Evolutionary conservation across 1,139 yeast species (phyloP).

Genomic region (Wickerhamiella pararugosa): DNA sequence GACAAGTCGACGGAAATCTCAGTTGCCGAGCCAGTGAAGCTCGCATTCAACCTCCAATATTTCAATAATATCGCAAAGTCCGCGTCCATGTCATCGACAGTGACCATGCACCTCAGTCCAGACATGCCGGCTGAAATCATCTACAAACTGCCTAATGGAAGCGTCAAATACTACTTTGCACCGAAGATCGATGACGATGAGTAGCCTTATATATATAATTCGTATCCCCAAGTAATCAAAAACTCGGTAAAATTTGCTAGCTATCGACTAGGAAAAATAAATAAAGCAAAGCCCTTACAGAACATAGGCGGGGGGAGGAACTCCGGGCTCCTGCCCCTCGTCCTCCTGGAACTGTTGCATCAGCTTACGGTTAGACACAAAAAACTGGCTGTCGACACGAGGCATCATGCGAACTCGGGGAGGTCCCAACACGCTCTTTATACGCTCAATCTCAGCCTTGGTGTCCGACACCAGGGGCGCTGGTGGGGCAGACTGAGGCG

Average conservation of each 20-base stretch:
- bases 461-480: slow-evolving; percentile 1
- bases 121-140: slow-evolving; percentile 92
- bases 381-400: not conserved
- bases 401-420: not conserved
- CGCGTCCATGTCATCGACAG: slow-evolving; percentile 56
- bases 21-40: slow-evolving; percentile 73
- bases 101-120: slow-evolving; percentile 75
- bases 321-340: not conserved
- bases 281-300: not conserved
- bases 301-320: slow-evolving; percentile 4
- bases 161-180: slow-evolving; percentile 88
- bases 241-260: too few species aligned
- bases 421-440: slow-evolving; percentile 1
- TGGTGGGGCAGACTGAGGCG: not conserved
- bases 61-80: slow-evolving; percentile 87
- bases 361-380: slow-evolving; percentile 3
- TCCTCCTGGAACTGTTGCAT: not conserved
- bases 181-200: slow-evolving; percentile 46
- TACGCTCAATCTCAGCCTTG: slow-evolving; percentile 4
- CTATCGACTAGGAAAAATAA: not conserved
- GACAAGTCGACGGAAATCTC: slow-evolving; percentile 66
- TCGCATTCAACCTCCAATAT: slow-evolving; percentile 85
- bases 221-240: too few species aligned
- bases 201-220: not conserved
- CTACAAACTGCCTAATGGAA: slow-evolving; percentile 84